Evolutionary conservation across 179 eudicot species (phyloP).

Genomic region (Patellifolia procumbens): DNA sequence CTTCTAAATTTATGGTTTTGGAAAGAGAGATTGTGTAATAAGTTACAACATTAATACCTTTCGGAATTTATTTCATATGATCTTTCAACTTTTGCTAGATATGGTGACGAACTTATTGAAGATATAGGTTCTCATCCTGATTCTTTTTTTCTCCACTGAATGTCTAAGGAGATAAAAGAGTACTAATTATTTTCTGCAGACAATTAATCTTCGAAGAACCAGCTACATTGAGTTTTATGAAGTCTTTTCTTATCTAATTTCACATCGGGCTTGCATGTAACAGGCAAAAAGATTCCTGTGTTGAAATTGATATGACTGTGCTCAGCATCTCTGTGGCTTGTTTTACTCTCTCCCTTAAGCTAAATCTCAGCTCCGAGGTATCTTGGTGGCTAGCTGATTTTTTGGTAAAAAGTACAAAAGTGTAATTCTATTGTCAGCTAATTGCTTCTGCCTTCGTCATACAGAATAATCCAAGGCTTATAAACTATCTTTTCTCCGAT

Average conservation of each 20-base stretch:
- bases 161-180: not conserved
- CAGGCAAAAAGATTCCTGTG: slow-evolving; percentile 41
- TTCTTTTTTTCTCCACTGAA: not conserved
- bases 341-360: slow-evolving; percentile 59
- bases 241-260: slow-evolving; percentile 19
- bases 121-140: not conserved
- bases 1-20: not conserved
- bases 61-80: not conserved
- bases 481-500: slow-evolving; percentile 56
- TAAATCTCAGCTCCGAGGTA: slow-evolving; percentile 57
- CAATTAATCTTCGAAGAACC: not conserved
- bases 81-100: not conserved
- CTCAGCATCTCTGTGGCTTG: slow-evolving; percentile 61
- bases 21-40: not conserved
- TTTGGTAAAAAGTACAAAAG: not conserved
- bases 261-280: slow-evolving; percentile 36
- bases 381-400: slow-evolving; percentile 12
- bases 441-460: slow-evolving; percentile 27
- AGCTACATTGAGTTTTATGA: not conserved
- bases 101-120: not conserved
- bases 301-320: slow-evolving; percentile 46
- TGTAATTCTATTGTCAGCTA: slow-evolving; percentile 14
- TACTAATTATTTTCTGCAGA: not conserved
- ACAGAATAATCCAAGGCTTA: slow-evolving; percentile 54
- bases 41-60: too few species aligned